These are phyloP conservation scores for Xanthoparmelia taractica DNA, from an alignment of 495 filamentous ascomycete species.

Conservation along the genomic window DNA sequence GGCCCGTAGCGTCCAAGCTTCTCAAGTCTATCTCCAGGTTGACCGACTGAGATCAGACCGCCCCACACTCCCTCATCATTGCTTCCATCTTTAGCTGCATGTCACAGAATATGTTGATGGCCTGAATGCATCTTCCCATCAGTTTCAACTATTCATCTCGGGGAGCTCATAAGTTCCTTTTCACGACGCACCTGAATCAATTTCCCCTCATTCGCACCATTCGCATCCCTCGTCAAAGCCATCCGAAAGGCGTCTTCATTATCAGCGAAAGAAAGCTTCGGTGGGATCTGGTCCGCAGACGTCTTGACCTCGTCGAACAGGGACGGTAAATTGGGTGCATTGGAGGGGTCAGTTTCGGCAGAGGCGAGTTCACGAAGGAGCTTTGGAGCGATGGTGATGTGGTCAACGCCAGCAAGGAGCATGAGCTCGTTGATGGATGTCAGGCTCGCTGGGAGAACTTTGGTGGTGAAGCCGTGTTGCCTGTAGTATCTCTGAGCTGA, in stretches of 20 bases:
- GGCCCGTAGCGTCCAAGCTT: background rate
- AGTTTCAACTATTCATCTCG: background rate
- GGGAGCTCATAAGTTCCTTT: background rate
- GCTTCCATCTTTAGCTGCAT: constrained; percentile 5
- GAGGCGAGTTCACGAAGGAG: background rate
- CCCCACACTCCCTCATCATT: constrained; percentile 3
- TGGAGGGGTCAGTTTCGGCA: background rate
- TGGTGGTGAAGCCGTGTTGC: background rate
- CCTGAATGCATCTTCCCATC: background rate
- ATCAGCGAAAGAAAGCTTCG: background rate
- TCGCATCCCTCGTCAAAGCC: background rate
- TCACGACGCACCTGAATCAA: background rate
- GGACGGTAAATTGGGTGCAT: background rate
- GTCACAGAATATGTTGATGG: constrained; percentile 4
- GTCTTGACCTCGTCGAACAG: background rate
- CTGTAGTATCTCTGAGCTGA: background rate
- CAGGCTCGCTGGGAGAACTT: background rate
- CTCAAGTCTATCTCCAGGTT: background rate
- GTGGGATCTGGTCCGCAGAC: background rate
- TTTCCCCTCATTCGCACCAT: background rate
- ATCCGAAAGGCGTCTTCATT: background rate
- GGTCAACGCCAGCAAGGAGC: background rate
- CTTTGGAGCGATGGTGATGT: background rate
- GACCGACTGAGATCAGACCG: background rate
- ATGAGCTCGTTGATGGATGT: background rate